Conservation (phyloP, 2,329 filamentous ascomycete species). For the Colletotrichum aenigma region DNA sequence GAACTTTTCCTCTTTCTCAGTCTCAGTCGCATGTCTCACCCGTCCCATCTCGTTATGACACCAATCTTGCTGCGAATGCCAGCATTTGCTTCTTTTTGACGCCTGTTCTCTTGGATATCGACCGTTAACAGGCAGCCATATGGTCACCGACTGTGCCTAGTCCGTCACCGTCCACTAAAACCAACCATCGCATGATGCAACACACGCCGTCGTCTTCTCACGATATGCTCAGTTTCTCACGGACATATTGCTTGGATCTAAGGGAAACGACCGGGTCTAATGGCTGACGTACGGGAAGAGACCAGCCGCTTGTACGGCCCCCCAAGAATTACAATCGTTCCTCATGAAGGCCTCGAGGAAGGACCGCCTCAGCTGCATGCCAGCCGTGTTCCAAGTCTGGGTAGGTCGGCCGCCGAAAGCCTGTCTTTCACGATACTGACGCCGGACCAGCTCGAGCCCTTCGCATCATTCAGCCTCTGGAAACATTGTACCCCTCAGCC, state of each 20-base stretch:
- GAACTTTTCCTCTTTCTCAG: constrained; percentile 13
- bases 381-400: constrained; percentile 12
- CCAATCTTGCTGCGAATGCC: background rate
- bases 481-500: constrained; percentile 2
- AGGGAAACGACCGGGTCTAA: constrained; percentile 10
- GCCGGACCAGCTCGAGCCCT: background rate
- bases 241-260: constrained; percentile 9
- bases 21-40: constrained; percentile 4
- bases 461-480: constrained; percentile 3
- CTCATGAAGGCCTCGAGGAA: constrained; percentile 11
- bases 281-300: constrained; percentile 21
- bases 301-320: constrained; percentile 21
- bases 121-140: background rate
- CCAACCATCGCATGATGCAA: constrained; percentile 16
- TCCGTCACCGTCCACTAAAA: background rate
- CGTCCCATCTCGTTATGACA: background rate
- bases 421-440: background rate
- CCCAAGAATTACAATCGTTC: constrained; percentile 19
- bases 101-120: background rate
- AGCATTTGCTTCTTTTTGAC: constrained; percentile 5
- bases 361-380: constrained; percentile 17
- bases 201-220: constrained; percentile 3
- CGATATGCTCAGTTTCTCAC: constrained; percentile 17
- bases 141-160: background rate
- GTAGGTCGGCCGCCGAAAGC: background rate